A percentile compares a stretch with the other conserved stretches of the same genome.
Evolutionary conservation across 2,329 filamentous ascomycete genomes (phyloP).

Genomic region (Pyrenochaeta sp.): DNA sequence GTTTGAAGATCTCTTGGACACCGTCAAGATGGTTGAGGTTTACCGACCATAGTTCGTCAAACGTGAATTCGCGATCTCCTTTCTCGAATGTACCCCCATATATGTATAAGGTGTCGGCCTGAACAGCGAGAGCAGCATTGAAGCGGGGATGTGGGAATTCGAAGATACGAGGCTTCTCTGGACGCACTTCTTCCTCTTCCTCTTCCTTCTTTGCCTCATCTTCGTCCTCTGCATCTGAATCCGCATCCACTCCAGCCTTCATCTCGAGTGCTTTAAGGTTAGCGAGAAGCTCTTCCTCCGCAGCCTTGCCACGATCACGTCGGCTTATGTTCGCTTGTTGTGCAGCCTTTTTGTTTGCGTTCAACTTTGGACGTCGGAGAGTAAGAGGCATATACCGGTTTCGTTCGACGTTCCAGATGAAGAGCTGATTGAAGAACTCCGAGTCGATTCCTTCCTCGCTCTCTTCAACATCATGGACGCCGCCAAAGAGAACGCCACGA

Average conservation of each 20-base stretch:
- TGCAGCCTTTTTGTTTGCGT: constrained; percentile 65
- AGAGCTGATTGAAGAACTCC: constrained; percentile 93
- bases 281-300: constrained; percentile 87
- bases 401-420: constrained; percentile 92
- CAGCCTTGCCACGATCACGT: constrained; percentile 81
- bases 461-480: constrained; percentile 90
- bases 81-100: constrained; percentile 97
- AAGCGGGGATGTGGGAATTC: constrained; percentile 91
- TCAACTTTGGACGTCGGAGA: constrained; percentile 75
- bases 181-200: constrained; percentile 61
- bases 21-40: constrained; percentile 96
- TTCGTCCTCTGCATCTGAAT: constrained; percentile 46
- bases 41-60: constrained; percentile 92
- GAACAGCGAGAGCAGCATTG: constrained; percentile 88
- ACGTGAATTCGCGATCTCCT: constrained; percentile 92
- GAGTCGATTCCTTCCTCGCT: constrained; percentile 95
- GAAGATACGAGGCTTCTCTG: constrained; percentile 67
- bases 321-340: constrained; percentile 43
- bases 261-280: constrained; percentile 87
- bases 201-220: constrained; percentile 39
- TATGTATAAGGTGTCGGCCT: constrained; percentile 91
- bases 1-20: constrained; percentile 87
- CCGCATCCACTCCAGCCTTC: constrained; percentile 66
- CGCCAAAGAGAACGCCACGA: constrained; percentile 90
- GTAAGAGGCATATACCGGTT: constrained; percentile 91